Conservation (phyloP, 805 yeast genomes). For the Candida qinlingensis region DNA sequence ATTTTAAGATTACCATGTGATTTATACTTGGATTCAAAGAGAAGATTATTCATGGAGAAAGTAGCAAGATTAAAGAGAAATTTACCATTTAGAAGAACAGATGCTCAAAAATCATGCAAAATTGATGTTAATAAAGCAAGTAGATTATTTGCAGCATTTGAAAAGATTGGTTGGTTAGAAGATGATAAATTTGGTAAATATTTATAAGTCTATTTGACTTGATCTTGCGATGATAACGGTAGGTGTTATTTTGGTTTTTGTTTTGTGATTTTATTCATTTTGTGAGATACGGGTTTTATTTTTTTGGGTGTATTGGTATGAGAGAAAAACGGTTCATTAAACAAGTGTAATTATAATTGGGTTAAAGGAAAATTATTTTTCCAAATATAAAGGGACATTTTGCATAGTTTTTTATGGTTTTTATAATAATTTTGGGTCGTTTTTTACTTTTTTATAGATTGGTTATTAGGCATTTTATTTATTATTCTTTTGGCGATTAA, state of each 20-base stretch:
- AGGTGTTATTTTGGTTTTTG: background rate
- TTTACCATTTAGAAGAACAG: constrained; percentile 91
- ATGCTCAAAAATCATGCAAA: constrained; percentile 96
- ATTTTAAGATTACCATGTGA: constrained; percentile 85
- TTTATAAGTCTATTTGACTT: constrained; percentile 21
- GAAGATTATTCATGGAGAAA: constrained; percentile 85
- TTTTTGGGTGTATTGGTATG: too few relatives aligned
- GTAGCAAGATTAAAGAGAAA: constrained; percentile 69
- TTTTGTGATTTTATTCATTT: too few relatives aligned
- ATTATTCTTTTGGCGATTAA: background rate
- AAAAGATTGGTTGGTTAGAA: constrained; percentile 92
- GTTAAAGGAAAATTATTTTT: background rate
- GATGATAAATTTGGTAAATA: constrained; percentile 60
- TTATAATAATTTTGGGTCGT: background rate
- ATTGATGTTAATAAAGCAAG: constrained; percentile 97
- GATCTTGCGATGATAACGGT: background rate
- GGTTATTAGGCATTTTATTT: background rate
- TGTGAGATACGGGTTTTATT: too few relatives aligned
- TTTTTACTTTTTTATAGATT: background rate
- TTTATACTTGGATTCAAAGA: constrained; percentile 74
- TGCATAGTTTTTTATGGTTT: background rate
- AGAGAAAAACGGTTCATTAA: too few relatives aligned
- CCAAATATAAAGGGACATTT: too few relatives aligned
- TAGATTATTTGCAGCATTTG: constrained; percentile 86
- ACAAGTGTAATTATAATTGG: constrained; percentile 28